Evolutionary conservation across 495 filamentous ascomycete species (phyloP), one percentile per base, ranked within the genome.

Genomic region (Podospora pseudopauciseta): DNA sequence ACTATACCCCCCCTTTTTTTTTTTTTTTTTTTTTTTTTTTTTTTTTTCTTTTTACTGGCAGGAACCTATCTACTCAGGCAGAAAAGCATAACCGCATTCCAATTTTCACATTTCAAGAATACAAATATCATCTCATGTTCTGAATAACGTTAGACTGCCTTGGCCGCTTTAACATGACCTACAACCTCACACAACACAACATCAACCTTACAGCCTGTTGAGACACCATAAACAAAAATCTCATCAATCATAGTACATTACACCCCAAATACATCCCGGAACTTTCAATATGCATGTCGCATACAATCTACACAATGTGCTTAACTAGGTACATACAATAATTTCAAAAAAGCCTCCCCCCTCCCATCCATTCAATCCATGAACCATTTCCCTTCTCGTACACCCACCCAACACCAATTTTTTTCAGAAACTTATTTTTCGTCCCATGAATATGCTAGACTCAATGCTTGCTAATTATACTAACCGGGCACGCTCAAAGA

Each of bases 381-480:
- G 34, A 49, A 1, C 39, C 11, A 6, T 32, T 32, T 63, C 23
- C 4, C 23, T 26, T 58, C 55, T 58, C 55, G 1, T 58, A 58
- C 55, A 58, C n/a, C n/a, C 55, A 58, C 7, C 55, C 11, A n/a
- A 19, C 64, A 30, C 53, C 49, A 32, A 0, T 32, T 32, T 28
- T 44, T 65, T 49, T 53, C 16, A 60, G 20, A 49, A 49, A 23
- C 28, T 32, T n/a, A 2, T 60, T 65, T 23, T 60, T 61, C 13
- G 39, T 49, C 53, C 28, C 9, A 61, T 61, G 28, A 58, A 28
- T 27, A 61, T 61, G 59, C 59, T 11, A 16, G 16, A 27, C 7
- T 61, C 23, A 63, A 44, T 63, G 30, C 32, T 63, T 20, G 61
- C 32, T 63, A 63, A 63, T 44, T 63, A 32, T 63, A 63, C 28